phyloP scores from a whole-genome alignment of 495 filamentous ascomycete genomes.

The Pseudomonodictys pantanalensis region DNA sequence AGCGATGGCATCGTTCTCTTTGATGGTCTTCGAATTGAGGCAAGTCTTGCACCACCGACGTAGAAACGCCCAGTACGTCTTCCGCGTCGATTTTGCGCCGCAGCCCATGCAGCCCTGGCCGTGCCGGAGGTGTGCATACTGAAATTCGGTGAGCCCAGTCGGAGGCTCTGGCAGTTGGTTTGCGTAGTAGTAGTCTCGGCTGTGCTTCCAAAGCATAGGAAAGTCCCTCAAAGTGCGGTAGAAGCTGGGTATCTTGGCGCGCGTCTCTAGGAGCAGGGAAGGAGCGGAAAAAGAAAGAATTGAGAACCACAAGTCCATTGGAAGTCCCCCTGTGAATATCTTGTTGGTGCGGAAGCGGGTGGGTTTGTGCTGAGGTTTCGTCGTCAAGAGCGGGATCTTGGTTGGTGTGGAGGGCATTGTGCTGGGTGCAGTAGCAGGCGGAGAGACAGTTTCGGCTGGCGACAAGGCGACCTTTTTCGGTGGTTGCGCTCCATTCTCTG shows the following conservation, averaged over 20 bases:
- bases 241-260: constrained; percentile 28
- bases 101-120: constrained; percentile 39
- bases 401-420: no score
- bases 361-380: constrained; percentile 10
- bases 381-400: no score
- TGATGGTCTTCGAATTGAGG: constrained; percentile 32
- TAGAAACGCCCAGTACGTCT: constrained; percentile 40
- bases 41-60: constrained; percentile 38
- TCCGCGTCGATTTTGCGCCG: constrained; percentile 23
- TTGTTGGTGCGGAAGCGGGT: constrained; percentile 23
- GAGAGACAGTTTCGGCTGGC: neutral
- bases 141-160: constrained; percentile 33
- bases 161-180: constrained; percentile 31
- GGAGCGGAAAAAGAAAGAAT: constrained; percentile 31
- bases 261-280: constrained; percentile 25
- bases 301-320: constrained; percentile 28
- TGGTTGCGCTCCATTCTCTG: neutral
- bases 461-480: neutral
- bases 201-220: constrained; percentile 30
- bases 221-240: constrained; percentile 25
- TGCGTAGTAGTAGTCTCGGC: constrained; percentile 28
- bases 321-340: constrained; percentile 12
- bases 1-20: constrained; percentile 12
- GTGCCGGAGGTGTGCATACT: constrained; percentile 37
- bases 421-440: neutral